Base-by-base conservation (phyloP, 495 filamentous ascomycete species). In the Mytilinidion resinicola region DNA sequence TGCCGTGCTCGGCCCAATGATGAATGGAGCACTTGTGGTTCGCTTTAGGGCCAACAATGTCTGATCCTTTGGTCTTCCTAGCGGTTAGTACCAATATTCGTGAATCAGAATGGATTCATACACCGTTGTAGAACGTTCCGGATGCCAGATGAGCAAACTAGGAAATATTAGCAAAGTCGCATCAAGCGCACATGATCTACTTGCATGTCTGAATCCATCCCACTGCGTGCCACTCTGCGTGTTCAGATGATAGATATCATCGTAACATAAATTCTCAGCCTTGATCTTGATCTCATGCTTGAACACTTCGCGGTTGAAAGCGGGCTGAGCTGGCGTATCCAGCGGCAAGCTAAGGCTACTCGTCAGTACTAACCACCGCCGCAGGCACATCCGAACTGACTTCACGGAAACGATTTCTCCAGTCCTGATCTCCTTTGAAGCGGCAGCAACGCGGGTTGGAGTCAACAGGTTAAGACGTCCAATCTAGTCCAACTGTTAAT, bases 151-250 rank as follows among this genome's bases (percentile, higher is more conserved):
- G 70, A 77, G 61, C 30, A 57, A 48, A 56, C 48, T 57, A 36
- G 9, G 1, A 0, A 9, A 3, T 4, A 12, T 52, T 19, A 52
- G 49, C 34, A n/a, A 51, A 56, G 55, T 54, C 59, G 56, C 69
- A 52, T 41, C 58, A 49, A 42, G 38, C 49, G 19, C 48, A 6
- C 25, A 3, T 30, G 25, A 15, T 14, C n/a, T 0, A 8, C 66
- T 36, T 70, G 81, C 78, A 64, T 89, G 86, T 48, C 84, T 75
- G n/a, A 90, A 76, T 17, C 85, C 84, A 64, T 91, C 88, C 88
- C 88, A 90, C 70, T 92, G 88, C 3, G 83, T 86, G 25, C 81
- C 81, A 62, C 82, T 80, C 66, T 91, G 87, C 0, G 87, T 89
- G 69, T 91, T 91, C 69, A 90, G 78, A 25, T 80, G 77, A 57